Conservation (phyloP, 2,329 filamentous ascomycete species). For the Seiridium cupressi region DNA sequence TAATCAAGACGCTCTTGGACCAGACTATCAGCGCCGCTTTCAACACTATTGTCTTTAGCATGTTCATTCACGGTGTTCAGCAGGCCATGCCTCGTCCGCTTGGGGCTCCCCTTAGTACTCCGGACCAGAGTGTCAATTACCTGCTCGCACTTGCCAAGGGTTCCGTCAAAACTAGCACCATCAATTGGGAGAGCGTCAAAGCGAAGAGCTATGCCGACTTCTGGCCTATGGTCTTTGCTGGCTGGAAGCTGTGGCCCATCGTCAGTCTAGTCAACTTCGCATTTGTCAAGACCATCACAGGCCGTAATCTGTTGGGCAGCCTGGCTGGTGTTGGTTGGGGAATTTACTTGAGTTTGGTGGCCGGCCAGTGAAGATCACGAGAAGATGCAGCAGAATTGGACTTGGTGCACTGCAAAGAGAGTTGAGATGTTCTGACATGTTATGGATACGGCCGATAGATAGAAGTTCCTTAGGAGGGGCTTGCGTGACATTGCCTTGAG, state of each 20-base stretch:
- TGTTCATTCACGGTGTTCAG: constrained; percentile 55
- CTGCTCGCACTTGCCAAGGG: constrained; percentile 22
- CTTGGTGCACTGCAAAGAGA: background rate
- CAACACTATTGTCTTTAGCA: constrained; percentile 58
- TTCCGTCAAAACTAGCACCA: constrained; percentile 41
- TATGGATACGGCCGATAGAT: background rate
- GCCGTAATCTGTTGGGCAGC: constrained; percentile 68
- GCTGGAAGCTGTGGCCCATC: constrained; percentile 70
- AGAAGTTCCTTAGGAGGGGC: background rate
- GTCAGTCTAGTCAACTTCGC: constrained; percentile 71
- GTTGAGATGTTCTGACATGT: background rate
- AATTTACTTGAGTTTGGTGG: constrained; percentile 69
- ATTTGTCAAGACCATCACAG: constrained; percentile 66
- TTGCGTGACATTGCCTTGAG: too few species aligned
- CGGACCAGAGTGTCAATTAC: constrained; percentile 27
- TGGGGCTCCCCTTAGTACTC: constrained; percentile 30
- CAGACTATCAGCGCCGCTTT: constrained; percentile 63
- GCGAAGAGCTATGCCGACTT: constrained; percentile 53
- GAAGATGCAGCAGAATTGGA: background rate
- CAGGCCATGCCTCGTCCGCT: constrained; percentile 39
- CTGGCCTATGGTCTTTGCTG: constrained; percentile 62
- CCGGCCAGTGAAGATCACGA: constrained; percentile 14
- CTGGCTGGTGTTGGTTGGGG: constrained; percentile 73
- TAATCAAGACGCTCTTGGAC: constrained; percentile 66
- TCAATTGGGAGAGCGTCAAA: constrained; percentile 44